phyloP scores from a whole-genome alignment of 768 basidiomycete species.

The Podaxis mareebaensis region DNA sequence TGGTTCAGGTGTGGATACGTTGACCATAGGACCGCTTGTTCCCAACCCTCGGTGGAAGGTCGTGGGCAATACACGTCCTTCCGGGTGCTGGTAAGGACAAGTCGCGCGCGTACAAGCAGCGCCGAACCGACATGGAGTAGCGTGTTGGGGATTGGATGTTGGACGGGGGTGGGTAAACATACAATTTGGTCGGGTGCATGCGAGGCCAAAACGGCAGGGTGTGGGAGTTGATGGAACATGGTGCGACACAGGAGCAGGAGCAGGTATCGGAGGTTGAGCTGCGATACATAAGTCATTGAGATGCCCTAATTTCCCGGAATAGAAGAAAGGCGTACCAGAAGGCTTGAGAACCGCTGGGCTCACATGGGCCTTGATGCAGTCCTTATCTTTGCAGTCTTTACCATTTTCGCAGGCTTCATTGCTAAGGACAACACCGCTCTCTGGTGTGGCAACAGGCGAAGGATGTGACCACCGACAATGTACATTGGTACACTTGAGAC shows the following conservation, averaged over 20 bases:
- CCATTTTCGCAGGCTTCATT: conserved; percentile 92
- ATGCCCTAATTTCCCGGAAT: conserved; percentile 7
- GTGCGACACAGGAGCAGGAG: conserved; percentile 24
- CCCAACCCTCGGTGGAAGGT: conserved; percentile 80
- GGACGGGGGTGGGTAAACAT: conserved; percentile 67
- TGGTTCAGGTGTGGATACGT: conserved; percentile 59
- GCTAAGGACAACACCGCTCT: conserved; percentile 93
- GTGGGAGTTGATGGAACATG: conserved; percentile 32
- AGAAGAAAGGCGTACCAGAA: conserved; percentile 43
- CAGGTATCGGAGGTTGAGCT: conserved; percentile 21
- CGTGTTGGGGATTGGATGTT: conserved; percentile 34
- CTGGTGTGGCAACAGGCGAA: conserved; percentile 93
- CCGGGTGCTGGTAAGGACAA: conserved; percentile 92
- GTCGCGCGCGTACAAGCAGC: conserved; percentile 80
- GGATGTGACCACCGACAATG: conserved; percentile 93
- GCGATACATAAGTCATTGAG: conserved; percentile 17
- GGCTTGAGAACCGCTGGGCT: conserved; percentile 81
- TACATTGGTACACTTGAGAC: conserved; percentile 86
- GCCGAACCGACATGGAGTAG: conserved; percentile 79
- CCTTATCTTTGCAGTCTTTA: conserved; percentile 88
- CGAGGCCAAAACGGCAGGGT: conserved; percentile 68
- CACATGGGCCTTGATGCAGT: conserved; percentile 89
- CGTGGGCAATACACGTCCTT: conserved; percentile 77
- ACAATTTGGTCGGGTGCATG: conserved; percentile 71
- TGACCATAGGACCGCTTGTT: conserved; percentile 60